A percentile compares a stretch with the other conserved stretches of the same genome.
Conservation (phyloP, 2,329 filamentous ascomycete species). For the Neopestalotiopsis clavispora region DNA sequence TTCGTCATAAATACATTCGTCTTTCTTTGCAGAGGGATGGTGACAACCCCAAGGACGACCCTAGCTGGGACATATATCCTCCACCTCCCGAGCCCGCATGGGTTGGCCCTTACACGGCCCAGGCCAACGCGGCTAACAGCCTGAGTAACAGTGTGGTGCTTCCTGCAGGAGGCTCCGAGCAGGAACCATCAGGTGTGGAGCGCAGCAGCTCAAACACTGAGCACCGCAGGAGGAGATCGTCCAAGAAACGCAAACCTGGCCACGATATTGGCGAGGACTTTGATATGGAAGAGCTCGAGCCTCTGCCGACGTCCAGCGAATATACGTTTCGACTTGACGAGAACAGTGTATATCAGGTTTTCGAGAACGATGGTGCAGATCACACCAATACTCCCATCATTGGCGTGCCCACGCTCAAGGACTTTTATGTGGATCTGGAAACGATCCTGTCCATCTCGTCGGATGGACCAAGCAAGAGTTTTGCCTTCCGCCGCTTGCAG, state of each 20-base stretch:
- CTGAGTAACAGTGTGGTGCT: slow-evolving; percentile 50
- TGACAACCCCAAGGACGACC: slow-evolving; percentile 87
- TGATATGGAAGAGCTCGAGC: slow-evolving; percentile 76
- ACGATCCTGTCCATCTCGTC: slow-evolving; percentile 86
- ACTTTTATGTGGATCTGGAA: slow-evolving; percentile 96
- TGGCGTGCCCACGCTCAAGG: slow-evolving; percentile 86
- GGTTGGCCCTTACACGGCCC: slow-evolving; percentile 59
- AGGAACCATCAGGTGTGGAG: slow-evolving; percentile 30
- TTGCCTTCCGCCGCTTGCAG: slow-evolving; percentile 91
- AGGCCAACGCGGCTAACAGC: slow-evolving; percentile 40
- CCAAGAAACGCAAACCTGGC: slow-evolving; percentile 79
- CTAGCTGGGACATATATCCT: slow-evolving; percentile 87
- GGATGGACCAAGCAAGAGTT: slow-evolving; percentile 95
- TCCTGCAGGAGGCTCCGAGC: slow-evolving; percentile 34
- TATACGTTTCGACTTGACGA: slow-evolving; percentile 81
- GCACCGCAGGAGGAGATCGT: slow-evolving; percentile 47
- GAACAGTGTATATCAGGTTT: slow-evolving; percentile 91
- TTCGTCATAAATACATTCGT: slow-evolving; percentile 86
- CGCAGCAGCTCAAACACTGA: slow-evolving; percentile 38
- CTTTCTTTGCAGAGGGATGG: slow-evolving; percentile 81
- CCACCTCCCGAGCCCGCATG: slow-evolving; percentile 90
- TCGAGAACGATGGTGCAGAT: slow-evolving; percentile 68
- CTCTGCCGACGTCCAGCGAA: slow-evolving; percentile 72
- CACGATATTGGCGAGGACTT: slow-evolving; percentile 94
- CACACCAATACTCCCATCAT: slow-evolving; percentile 73